phyloP scores from a whole-genome alignment of 2,329 filamentous ascomycete species.

The Colletotrichum camelliae region DNA sequence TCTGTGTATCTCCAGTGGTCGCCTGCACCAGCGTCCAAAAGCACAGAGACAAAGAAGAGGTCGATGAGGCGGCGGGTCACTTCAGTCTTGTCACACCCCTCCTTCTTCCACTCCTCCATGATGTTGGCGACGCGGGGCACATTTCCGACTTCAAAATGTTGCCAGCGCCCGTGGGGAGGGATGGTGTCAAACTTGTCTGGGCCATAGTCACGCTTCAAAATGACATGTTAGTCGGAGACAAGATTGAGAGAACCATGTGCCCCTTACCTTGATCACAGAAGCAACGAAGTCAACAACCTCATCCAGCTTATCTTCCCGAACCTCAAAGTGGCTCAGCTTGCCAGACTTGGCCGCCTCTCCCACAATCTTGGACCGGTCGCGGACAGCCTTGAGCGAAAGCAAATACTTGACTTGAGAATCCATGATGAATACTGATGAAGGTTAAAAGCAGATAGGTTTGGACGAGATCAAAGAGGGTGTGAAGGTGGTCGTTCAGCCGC shows the following conservation, averaged over 20 bases:
- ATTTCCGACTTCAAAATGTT: constrained; percentile 66
- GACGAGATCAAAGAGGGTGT: neutral
- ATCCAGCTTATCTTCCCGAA: constrained; percentile 40
- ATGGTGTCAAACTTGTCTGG: constrained; percentile 51
- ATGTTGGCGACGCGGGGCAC: constrained; percentile 52
- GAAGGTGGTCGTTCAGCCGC: neutral
- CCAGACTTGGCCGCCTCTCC: constrained; percentile 40
- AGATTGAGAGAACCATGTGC: neutral
- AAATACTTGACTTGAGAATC: constrained; percentile 34
- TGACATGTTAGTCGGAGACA: neutral
- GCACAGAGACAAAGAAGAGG: constrained; percentile 65
- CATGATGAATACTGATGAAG: neutral
- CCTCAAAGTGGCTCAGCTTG: constrained; percentile 46
- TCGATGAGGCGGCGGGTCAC: constrained; percentile 61
- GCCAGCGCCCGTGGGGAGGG: constrained; percentile 64
- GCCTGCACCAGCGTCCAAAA: constrained; percentile 61
- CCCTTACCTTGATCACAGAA: constrained; percentile 45
- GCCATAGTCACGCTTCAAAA: constrained; percentile 52
- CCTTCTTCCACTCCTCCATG: constrained; percentile 48
- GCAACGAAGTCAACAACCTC: constrained; percentile 47
- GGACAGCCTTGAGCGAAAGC: constrained; percentile 39
- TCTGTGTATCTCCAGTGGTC: constrained; percentile 54
- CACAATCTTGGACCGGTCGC: constrained; percentile 38
- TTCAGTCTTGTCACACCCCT: constrained; percentile 47
- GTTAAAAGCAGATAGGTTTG: neutral